Base-by-base conservation (phyloP, 257 asterid genomes). In the Buddleja alternifolia region DNA sequence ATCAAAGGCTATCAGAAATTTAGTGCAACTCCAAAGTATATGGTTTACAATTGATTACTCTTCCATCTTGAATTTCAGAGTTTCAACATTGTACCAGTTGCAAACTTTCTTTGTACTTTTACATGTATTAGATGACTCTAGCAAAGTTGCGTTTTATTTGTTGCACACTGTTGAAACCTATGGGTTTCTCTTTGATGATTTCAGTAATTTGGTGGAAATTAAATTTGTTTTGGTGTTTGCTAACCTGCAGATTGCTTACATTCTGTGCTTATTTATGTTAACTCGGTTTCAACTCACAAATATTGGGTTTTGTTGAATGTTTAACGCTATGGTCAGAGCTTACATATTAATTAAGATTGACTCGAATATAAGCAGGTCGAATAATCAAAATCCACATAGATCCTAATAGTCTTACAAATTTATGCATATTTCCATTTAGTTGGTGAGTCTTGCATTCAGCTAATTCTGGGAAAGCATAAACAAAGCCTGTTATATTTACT, bases 1-100 rank as follows among this genome's bases (percentile, higher is more conserved):
- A 87, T 87, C 66, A 85, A 88, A 73, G 92, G 95, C 23, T 85
- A 88, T 42, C 92, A 88, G 81, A 88, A 85, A 65, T 83, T 85
- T 67, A 87, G 92, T 61, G 90, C 92, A 8, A 83, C 95, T 1
- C 92, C 95, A 0, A 85, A 87, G 75, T 80, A 88, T 56, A 88
- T 85, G 95, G 95, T 88, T 46, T 88, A 88, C 78, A 85, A 88
- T 60, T 88, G 65, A 72, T 69, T 64, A 7, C 25, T 6, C 48
- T 37, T 19, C 11, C 40, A 0, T 24, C n/a, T 58, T n/a, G 63
- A 15, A 59, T 4, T 60, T 60, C 41, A 25, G n/a, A n/a, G 40
- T 54, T 54, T 19, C 19, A 14, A 6, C 4, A 45, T 17, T 45
- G 51, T n/a, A 17, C 61, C 20, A 36, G 44, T 41, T 66, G 29